phyloP scores from a whole-genome alignment of 148 eudicot species.

The Chenopodium album region DNA sequence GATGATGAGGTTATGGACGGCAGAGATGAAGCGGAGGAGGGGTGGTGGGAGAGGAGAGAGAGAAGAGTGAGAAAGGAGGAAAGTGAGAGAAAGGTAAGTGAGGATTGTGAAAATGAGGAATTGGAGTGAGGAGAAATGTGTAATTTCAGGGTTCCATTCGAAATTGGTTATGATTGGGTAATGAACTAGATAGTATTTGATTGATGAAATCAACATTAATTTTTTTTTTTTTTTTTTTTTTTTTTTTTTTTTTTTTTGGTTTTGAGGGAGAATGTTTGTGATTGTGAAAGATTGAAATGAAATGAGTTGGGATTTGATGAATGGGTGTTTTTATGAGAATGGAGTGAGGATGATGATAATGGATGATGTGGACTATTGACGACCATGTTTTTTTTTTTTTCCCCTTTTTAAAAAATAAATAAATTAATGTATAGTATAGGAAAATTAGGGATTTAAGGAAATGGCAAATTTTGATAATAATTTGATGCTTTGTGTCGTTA shows the following conservation, averaged over 20 bases:
- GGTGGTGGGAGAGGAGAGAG: slow-evolving; percentile 36
- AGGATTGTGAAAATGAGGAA: slow-evolving; percentile 48
- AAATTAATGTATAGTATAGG: no score
- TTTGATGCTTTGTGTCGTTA: no score
- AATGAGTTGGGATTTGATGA: background rate
- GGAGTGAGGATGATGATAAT: background rate
- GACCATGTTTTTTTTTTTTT: background rate
- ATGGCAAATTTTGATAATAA: no score
- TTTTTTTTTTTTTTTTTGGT: background rate
- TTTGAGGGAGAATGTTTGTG: background rate
- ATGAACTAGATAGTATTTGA: slow-evolving; percentile 45
- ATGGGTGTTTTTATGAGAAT: background rate
- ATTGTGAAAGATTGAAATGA: no score
- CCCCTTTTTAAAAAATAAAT: no score
- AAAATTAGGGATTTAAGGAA: no score
- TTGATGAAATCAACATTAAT: background rate
- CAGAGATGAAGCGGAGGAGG: slow-evolving; percentile 48
- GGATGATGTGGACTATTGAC: background rate
- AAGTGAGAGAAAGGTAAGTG: slow-evolving; percentile 58
- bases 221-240: background rate
- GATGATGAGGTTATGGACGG: slow-evolving; percentile 55
- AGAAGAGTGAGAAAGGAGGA: slow-evolving; percentile 35
- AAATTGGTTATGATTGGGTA: slow-evolving; percentile 57
- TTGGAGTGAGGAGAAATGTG: slow-evolving; percentile 42
- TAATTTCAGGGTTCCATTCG: slow-evolving; percentile 42